Base-by-base conservation (phyloP, 306 rosid species). In the Macrotyloma uniflorum region DNA sequence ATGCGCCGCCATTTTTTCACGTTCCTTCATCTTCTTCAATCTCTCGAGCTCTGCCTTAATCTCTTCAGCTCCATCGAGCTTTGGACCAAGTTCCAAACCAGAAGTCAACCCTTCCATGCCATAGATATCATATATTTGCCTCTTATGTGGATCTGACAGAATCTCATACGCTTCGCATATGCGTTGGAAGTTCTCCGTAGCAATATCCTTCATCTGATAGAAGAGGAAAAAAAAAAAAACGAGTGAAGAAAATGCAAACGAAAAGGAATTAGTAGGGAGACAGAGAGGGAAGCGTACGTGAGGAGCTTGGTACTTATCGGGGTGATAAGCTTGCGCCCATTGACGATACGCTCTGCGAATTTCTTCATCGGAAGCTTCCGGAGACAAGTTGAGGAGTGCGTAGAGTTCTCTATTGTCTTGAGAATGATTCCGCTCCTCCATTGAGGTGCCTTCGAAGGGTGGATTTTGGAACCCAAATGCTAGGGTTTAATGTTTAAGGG, bases 261-360 rank as follows among this genome's bases (percentile, higher is more conserved):
- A 68, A 2, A 67, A 69, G 1, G 10, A 26, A 72, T 30, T 36
- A 82, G 18, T 33, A 22, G 19, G 20, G 6, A n/a, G 16, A 13
- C 38, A 51, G 6, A 5, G 51, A 28, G 19, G 4, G 55, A 55
- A 1, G 65, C 75, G 74, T 88, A 94, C 98, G 23, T 89, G 94
- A 53, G 93, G 91, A 67, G 92, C 83, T 88, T 87, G 99, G 85
- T 91, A 90, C 77, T 95, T 95, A 47, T 95, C 99, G 11, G 99
- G 99, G 68, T 95, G 99, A 71, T 95, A 95, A 15, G 80, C 86
- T 83, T 95, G 99, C 3, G 99, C 98, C 99, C 99, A 93, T 80
- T 95, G 99, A 54, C 98, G 92, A 85, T 95, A 95, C 32, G 99
- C 95, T 87, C 81, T 93, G 63, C 98, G 94, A 82, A 95, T 91